A percentile compares a stretch with the other conserved stretches of the same genome.
Conservation (phyloP, 768 basidiomycete genomes). For the Mycena rosella region DNA sequence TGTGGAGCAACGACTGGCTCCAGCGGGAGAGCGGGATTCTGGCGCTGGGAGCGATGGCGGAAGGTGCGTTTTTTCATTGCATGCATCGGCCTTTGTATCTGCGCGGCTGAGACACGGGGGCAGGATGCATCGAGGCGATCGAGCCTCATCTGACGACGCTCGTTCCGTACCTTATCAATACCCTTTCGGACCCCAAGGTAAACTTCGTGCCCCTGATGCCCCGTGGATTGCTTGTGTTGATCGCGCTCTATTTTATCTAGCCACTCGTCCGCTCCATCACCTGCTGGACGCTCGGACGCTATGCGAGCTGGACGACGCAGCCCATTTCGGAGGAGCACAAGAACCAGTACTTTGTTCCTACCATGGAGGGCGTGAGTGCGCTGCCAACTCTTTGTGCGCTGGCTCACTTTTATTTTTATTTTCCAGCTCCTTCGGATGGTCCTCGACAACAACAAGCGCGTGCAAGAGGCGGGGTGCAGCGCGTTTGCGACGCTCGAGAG, state of each 20-base stretch:
- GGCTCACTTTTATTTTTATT: not conserved
- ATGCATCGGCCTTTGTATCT: constrained; percentile 1
- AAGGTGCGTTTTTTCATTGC: constrained; percentile 68
- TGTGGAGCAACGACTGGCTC: constrained; percentile 94
- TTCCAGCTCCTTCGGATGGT: constrained; percentile 94
- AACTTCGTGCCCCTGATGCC: constrained; percentile 19
- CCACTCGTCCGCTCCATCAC: constrained; percentile 98
- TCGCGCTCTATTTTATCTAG: not conserved
- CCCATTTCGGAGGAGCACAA: constrained; percentile 89
- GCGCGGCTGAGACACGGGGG: constrained; percentile 23
- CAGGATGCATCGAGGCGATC: constrained; percentile 96
- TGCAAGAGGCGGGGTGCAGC: constrained; percentile 99
- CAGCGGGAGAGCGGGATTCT: constrained; percentile 96
- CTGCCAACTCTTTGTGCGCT: constrained; percentile 13
- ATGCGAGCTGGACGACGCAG: constrained; percentile 97
- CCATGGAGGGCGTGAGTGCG: constrained; percentile 91
- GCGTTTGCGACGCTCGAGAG: constrained; percentile 98
- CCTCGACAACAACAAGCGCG: constrained; percentile 97
- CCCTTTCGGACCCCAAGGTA: constrained; percentile 93
- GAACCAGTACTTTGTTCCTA: constrained; percentile 92
- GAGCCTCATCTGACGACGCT: constrained; percentile 95
- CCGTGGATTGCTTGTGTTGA: not conserved
- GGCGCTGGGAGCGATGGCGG: constrained; percentile 97
- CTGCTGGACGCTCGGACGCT: constrained; percentile 99
- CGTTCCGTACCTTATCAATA: constrained; percentile 92